phyloP scores from a whole-genome alignment of 805 yeast genomes.

The Maudiozyma turicensis region DNA sequence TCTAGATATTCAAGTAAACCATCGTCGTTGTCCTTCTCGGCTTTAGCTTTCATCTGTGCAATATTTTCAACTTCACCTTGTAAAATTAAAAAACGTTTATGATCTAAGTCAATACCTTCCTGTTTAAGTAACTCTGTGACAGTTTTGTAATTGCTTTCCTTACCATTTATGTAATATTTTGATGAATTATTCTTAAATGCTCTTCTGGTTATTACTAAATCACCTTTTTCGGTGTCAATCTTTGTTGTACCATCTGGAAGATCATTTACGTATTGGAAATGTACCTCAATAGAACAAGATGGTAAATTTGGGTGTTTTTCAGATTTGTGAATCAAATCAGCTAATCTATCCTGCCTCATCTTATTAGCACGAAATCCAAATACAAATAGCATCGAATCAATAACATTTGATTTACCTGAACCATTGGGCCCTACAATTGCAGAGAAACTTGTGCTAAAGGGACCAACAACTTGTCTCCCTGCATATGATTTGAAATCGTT shows the following conservation, averaged over 20 bases:
- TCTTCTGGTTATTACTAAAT: conserved; percentile 64
- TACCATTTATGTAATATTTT: conserved; percentile 64
- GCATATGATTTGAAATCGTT: conserved; percentile 93
- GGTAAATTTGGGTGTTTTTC: conserved; percentile 54
- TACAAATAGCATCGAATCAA: conserved; percentile 90
- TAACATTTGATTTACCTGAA: conserved; percentile 94
- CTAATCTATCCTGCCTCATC: conserved; percentile 92
- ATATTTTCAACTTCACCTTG: conserved; percentile 98
- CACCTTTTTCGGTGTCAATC: conserved; percentile 42
- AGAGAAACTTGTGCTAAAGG: conserved; percentile 85
- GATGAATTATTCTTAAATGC: conserved; percentile 73
- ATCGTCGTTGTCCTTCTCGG: conserved; percentile 84
- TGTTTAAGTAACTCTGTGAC: conserved; percentile 66
- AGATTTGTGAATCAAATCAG: conserved; percentile 88
- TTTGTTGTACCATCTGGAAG: conserved; percentile 36
- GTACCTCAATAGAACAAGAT: conserved; percentile 85
- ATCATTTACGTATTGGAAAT: conserved; percentile 71
- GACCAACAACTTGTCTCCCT: conserved; percentile 87
- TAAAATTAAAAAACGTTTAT: conserved; percentile 83
- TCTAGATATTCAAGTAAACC: conserved; percentile 90
- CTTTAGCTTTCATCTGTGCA: conserved; percentile 98
- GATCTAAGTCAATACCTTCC: conserved; percentile 89
- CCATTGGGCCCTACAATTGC: conserved; percentile 99
- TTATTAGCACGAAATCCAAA: conserved; percentile 95
- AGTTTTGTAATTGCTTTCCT: conserved; percentile 60